Percentiles rank a stretch among this genome's conserved stretches.
phyloP scores from a whole-genome alignment of 176 grass and related monocot species.

The Triticum timopheevii region DNA sequence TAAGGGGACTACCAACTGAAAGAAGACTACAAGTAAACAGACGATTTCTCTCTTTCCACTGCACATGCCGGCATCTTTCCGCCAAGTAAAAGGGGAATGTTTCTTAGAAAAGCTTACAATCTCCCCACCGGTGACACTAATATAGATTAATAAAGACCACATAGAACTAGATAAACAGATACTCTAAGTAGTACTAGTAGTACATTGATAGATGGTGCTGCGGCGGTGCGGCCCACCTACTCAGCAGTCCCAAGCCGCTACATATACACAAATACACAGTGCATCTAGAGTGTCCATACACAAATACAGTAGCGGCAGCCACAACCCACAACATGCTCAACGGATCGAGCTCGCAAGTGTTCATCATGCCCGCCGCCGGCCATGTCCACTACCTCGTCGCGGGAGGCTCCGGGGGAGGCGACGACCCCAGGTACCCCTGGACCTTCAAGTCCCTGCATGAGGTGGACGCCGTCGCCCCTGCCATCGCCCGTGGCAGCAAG shows the following conservation, averaged over 20 bases:
- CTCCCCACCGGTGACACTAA: no score
- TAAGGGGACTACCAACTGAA: no score
- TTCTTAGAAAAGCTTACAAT: no score
- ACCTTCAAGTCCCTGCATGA: constrained; percentile 13
- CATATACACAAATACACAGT: background rate
- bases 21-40: no score
- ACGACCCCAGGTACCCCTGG: constrained; percentile 10
- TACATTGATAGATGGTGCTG: no score
- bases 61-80: no score
- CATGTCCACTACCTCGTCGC: background rate
- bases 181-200: no score
- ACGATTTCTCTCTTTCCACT: no score
- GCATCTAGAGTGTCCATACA: no score
- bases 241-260: background rate
- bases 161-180: no score
- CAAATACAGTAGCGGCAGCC: background rate
- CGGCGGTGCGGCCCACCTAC: background rate
- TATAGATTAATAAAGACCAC: no score
- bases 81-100: no score
- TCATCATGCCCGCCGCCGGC: background rate
- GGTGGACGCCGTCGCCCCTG: background rate
- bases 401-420: background rate
- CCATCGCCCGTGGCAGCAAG: background rate
- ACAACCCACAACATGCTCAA: background rate
- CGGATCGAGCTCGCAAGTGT: constrained; percentile 3